Evolutionary conservation across 306 rosid species (phyloP), one percentile per base, ranked within the genome.

Genomic region (Lupinus albus): DNA sequence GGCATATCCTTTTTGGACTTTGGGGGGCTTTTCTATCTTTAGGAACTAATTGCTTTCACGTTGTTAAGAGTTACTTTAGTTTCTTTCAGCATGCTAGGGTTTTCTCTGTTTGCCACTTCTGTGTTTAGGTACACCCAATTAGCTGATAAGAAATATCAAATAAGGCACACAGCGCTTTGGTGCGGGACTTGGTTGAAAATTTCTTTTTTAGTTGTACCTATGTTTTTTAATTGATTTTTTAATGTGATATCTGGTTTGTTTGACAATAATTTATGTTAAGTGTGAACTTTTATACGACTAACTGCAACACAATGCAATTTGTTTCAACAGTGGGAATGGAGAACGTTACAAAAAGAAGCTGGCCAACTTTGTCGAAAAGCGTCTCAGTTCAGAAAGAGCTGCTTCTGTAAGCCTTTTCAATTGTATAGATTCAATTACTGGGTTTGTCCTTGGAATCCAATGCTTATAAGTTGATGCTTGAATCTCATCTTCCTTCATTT

Each of bases 351-450:
- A 89, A 39, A 87, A 88, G 91, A 93, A 90, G 87, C 99, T 93
- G 56, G 84, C 87, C 11, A 93, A 88, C 80, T 93, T 93, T 66
- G 91, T 93, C 3, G 96, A 80, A 70, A 93, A 93, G 55, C 94
- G 97, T 76, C 86, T 90, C 79, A 88, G 86, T 79, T 81, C 96
- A 49, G 99, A 93, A 80, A 81, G 99, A 42, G 92, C 97, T 60
- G 99, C 97, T 80, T 89, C 94, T 76, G 99, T 93, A 88, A 90
- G 96, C 75, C 64, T 79, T 73, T 52, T 70, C 46, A 33, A 33
- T 59, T 72, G 39, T 30, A 28, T 58, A 46, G 59, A 41, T 78
- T 72, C 57, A 73, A 53, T 60, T 28, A 30, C 56, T 25, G 39
- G 30, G 30, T 44, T 54, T 68, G 49, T 52, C 50, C 54, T 48